Evolutionary conservation across 2,329 filamentous ascomycete genomes (phyloP), one percentile per base, ranked within the genome.

Genomic region (Fusarium redolens): DNA sequence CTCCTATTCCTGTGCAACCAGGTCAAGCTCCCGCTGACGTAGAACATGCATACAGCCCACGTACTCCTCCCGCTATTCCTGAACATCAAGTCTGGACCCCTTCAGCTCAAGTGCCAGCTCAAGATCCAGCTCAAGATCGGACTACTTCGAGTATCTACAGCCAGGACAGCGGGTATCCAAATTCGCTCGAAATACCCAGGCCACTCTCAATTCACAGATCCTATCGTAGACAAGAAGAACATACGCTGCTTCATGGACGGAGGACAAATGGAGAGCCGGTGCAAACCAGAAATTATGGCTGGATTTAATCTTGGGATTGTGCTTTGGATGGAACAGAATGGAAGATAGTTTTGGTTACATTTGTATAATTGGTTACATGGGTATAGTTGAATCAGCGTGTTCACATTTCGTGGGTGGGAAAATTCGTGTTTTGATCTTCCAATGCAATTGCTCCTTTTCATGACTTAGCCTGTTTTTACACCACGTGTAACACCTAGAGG

Each of bases 111-210:
- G 25, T 9, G 3, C 50, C 22, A 17, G 18, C 18, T 54, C 33
- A 40, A n/a, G 18, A 28, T 25, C 50, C 22, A 17, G 18, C 18
- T 54, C 33, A 40, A n/a, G 18, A 28, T 25, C 41, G 31, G 31
- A 38, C 14, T 43, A 25, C 9, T 13, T 70, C 68, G 8, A 70
- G 66, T 43, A 38, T 65, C 4, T 70, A 70, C 15, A 66, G 66
- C 17, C 35, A 65, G 18, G 45, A 45, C 17, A 45, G 31, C n/a
- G 45, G 4, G 5, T 13, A 4, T 7, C n/a, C 12, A 33, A 30
- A 8, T 9, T 47, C 40, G 18, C n/a, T 30, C 8, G n/a, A 50
- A 18, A 15, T 50, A 18, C 18, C 41, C 17, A 22, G n/a, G 12
- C 41, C n/a, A 54, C 50, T 38, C 25, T 17, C 33, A 25, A 28